These are phyloP conservation scores for Pythium rhizo-oryzae DNA, from an alignment of 352 stramenopile genomes.

Conservation along the genomic window DNA sequence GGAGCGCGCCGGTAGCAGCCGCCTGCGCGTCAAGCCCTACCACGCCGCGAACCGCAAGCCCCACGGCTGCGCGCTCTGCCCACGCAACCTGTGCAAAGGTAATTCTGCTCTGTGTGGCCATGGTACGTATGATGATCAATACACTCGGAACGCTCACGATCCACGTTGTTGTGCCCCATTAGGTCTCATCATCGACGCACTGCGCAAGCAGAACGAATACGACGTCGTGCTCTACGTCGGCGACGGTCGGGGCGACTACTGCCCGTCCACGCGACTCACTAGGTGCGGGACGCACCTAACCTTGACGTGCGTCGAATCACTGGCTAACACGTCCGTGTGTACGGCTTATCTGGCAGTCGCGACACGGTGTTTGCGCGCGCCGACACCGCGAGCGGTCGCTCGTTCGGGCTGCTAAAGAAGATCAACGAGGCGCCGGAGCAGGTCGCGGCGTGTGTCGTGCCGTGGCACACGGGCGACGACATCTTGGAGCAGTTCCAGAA, in stretches of 20 bases:
- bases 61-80: slow-evolving; percentile 31
- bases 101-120: not conserved
- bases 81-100: slow-evolving; percentile 41
- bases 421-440: slow-evolving; percentile 39
- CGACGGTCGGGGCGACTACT: slow-evolving; percentile 34
- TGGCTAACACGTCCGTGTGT: no score
- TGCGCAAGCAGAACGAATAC: slow-evolving; percentile 17
- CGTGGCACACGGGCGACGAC: slow-evolving; percentile 56
- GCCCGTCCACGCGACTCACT: slow-evolving; percentile 25
- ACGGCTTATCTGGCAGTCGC: not conserved
- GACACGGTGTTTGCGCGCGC: slow-evolving; percentile 49
- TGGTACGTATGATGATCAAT: slow-evolving; percentile 18
- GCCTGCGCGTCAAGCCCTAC: slow-evolving; percentile 27
- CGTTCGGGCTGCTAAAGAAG: slow-evolving; percentile 39
- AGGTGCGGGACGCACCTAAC: no score
- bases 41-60: slow-evolving; percentile 17
- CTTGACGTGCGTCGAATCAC: no score
- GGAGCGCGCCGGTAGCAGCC: slow-evolving; percentile 9
- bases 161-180: not conserved
- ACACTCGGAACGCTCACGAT: no score
- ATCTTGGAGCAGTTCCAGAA: slow-evolving; percentile 35
- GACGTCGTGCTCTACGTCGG: slow-evolving; percentile 34
- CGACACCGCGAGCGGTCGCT: slow-evolving; percentile 30
- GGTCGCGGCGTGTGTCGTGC: slow-evolving; percentile 40
- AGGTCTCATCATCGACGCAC: slow-evolving; percentile 27